phyloP scores from a whole-genome alignment of 2,329 filamentous ascomycete genomes.

The Ceratocystis diversiconidia region DNA sequence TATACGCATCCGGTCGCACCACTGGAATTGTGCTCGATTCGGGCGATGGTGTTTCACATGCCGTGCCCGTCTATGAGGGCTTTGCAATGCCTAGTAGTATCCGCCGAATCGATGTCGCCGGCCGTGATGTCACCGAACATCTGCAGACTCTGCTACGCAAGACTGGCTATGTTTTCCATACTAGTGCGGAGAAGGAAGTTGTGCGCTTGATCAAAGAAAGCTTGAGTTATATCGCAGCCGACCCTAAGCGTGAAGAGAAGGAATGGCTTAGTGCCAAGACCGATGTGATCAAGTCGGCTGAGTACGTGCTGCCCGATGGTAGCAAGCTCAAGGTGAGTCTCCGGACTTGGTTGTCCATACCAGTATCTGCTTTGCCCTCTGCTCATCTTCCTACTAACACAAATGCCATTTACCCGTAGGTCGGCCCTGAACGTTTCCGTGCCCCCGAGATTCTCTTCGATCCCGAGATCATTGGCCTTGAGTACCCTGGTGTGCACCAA shows the following conservation, averaged over 20 bases:
- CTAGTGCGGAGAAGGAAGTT: slow-evolving; percentile 98
- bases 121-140: slow-evolving; percentile 90
- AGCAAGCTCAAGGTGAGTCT: slow-evolving; percentile 68
- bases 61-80: slow-evolving; percentile 93
- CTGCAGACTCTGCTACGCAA: slow-evolving; percentile 83
- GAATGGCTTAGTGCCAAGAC: slow-evolving; percentile 76
- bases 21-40: slow-evolving; percentile 92
- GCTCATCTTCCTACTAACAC: slow-evolving; percentile 13
- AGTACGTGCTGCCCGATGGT: slow-evolving; percentile 84
- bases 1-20: slow-evolving; percentile 91
- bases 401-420: slow-evolving; percentile 30
- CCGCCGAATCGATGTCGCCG: slow-evolving; percentile 87
- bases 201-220: slow-evolving; percentile 94
- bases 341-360: background rate
- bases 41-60: slow-evolving; percentile 91
- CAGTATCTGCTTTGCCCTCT: background rate
- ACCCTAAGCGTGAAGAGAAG: slow-evolving; percentile 89
- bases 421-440: slow-evolving; percentile 86
- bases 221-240: slow-evolving; percentile 76
- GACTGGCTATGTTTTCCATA: slow-evolving; percentile 88
- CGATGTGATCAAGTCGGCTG: slow-evolving; percentile 62
- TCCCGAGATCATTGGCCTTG: slow-evolving; percentile 87
- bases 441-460: slow-evolving; percentile 97
- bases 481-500: slow-evolving; percentile 94
- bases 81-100: slow-evolving; percentile 96